Evolutionary conservation across 176 grass and related monocot species (phyloP).

Genomic region (Zoysia pacifica): DNA sequence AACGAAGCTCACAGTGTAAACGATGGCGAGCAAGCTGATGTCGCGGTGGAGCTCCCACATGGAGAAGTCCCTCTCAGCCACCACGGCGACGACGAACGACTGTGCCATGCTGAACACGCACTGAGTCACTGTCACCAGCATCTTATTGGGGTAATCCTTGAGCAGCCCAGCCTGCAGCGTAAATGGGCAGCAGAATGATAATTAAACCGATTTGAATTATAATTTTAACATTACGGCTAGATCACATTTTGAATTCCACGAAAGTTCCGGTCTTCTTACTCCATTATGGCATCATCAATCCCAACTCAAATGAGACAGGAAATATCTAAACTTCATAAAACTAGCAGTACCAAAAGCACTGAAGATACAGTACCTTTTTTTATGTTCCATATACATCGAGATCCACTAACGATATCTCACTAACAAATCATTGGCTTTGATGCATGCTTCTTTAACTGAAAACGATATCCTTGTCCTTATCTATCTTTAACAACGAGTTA

Average conservation of each 20-base stretch:
- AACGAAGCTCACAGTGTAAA: constrained; percentile 9
- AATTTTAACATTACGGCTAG: too few relatives aligned
- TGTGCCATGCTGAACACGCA: constrained; percentile 43
- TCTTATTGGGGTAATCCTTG: constrained; percentile 61
- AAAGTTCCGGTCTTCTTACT: too few relatives aligned
- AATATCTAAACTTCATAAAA: too few relatives aligned
- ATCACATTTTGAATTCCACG: too few relatives aligned
- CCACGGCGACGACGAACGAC: constrained; percentile 34
- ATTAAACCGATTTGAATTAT: too few relatives aligned
- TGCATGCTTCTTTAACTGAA: not conserved
- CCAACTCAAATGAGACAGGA: too few relatives aligned
- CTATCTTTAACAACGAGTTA: not conserved
- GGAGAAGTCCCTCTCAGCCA: constrained; percentile 47
- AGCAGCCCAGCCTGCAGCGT: constrained; percentile 45
- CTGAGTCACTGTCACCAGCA: constrained; percentile 46
- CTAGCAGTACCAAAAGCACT: not conserved
- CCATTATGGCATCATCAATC: not conserved
- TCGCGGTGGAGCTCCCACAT: constrained; percentile 58
- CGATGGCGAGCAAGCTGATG: constrained; percentile 46
- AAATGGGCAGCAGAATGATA: too few relatives aligned
- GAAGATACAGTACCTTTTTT: too few relatives aligned
- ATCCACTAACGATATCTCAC: not conserved
- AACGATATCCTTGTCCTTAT: not conserved
- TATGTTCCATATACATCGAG: not conserved
- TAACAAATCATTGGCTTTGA: not conserved